Conservation (phyloP, 352 stramenopile genomes). For the Pythium angustatum region DNA sequence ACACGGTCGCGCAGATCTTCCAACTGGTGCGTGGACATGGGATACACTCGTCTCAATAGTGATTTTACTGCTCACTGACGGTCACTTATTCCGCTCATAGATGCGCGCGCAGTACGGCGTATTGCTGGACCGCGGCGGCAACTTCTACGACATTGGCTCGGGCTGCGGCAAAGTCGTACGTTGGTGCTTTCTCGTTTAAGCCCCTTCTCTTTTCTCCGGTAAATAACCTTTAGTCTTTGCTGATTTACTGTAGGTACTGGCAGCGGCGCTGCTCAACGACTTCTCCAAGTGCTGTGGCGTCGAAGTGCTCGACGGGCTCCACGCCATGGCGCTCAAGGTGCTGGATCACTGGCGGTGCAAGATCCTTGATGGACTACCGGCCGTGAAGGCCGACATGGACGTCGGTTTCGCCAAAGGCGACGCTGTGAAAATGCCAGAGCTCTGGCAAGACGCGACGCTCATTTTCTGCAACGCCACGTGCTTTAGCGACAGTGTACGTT, state of each 20-base stretch:
- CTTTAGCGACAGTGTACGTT: slow-evolving; percentile 57
- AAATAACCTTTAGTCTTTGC: too few relatives aligned
- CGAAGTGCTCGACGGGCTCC: slow-evolving; percentile 64
- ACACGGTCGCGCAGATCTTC: slow-evolving; percentile 58
- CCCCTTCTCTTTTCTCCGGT: too few relatives aligned
- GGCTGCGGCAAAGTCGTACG: slow-evolving; percentile 73
- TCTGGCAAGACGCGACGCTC: slow-evolving; percentile 59
- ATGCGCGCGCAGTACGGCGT: slow-evolving; percentile 62
- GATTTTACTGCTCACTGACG: background rate
- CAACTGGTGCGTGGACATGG: slow-evolving; percentile 37
- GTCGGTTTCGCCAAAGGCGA: slow-evolving; percentile 58
- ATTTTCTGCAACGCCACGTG: slow-evolving; percentile 74
- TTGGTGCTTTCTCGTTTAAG: too few relatives aligned
- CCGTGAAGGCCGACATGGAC: slow-evolving; percentile 53
- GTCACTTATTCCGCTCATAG: slow-evolving; percentile 17
- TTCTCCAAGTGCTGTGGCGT: slow-evolving; percentile 68
- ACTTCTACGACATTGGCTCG: slow-evolving; percentile 73
- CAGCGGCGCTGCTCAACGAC: slow-evolving; percentile 57
- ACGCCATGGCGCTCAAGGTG: slow-evolving; percentile 58
- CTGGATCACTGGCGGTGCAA: slow-evolving; percentile 71
- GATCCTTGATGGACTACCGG: slow-evolving; percentile 52
- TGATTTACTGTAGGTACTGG: slow-evolving; percentile 42
- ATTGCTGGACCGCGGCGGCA: slow-evolving; percentile 58
- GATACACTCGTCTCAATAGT: too few relatives aligned
- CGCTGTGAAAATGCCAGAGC: slow-evolving; percentile 39